Percentiles rank a stretch among this genome's conserved stretches.
phyloP scores from a whole-genome alignment of 371 early-diverging fungal genomes.

The Parasitella parasitica region DNA sequence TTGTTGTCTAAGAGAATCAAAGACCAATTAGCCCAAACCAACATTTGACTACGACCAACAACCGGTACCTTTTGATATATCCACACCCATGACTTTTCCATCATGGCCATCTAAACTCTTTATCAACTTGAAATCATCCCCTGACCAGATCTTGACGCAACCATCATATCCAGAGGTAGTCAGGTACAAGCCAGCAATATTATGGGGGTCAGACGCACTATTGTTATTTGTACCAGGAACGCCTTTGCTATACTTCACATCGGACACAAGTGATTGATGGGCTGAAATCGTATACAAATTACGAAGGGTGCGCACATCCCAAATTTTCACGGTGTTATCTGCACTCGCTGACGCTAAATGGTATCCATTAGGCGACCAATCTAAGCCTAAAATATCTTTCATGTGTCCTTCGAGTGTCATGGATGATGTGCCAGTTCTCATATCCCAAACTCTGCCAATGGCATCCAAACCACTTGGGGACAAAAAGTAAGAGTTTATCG shows the following conservation, averaged over 20 bases:
- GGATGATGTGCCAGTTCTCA: slow-evolving; percentile 87
- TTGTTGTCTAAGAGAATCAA: slow-evolving; percentile 58
- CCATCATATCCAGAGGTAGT: slow-evolving; percentile 85
- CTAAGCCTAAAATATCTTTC: slow-evolving; percentile 82
- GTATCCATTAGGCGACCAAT: slow-evolving; percentile 91
- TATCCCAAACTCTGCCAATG: slow-evolving; percentile 94
- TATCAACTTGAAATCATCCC: slow-evolving; percentile 89
- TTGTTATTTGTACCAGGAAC: slow-evolving; percentile 22
- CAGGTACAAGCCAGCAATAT: slow-evolving; percentile 61
- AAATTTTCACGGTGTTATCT: slow-evolving; percentile 84
- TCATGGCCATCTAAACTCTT: slow-evolving; percentile 87
- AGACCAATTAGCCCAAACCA: neutral
- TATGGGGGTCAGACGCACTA: slow-evolving; percentile 26
- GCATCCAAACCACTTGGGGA: slow-evolving; percentile 79
- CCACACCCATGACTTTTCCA: slow-evolving; percentile 88
- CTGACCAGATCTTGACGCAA: slow-evolving; percentile 89
- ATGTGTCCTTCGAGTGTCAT: slow-evolving; percentile 92
- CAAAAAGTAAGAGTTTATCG: neutral
- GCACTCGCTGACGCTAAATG: slow-evolving; percentile 82
- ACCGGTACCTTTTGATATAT: slow-evolving; percentile 71
- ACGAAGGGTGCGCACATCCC: slow-evolving; percentile 85
- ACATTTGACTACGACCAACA: neutral
- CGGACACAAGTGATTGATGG: slow-evolving; percentile 87
- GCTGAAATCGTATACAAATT: slow-evolving; percentile 87
- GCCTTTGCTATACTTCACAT: slow-evolving; percentile 68